Conservation (phyloP, 441 rosid genomes). For the Viola pubescens region DNA sequence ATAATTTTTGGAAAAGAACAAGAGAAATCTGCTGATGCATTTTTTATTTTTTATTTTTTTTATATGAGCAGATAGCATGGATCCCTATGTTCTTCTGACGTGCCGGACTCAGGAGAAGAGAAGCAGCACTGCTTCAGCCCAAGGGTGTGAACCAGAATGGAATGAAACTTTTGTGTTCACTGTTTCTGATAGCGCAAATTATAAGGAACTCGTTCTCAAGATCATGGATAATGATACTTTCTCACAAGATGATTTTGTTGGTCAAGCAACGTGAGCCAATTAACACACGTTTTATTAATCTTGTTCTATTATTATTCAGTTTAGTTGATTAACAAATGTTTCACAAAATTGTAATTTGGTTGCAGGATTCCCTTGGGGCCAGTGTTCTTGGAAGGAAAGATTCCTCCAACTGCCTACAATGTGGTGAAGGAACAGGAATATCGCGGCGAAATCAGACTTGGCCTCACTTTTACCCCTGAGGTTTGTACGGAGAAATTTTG, state of each 20-base stretch:
- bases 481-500: slow-evolving; percentile 1
- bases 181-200: slow-evolving; percentile 31
- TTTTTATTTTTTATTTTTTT: not conserved
- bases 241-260: slow-evolving; percentile 48
- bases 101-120: slow-evolving; percentile 70
- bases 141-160: slow-evolving; percentile 63
- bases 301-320: not conserved
- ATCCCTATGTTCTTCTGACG: slow-evolving; percentile 53
- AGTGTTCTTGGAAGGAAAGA: slow-evolving; percentile 26
- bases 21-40: not conserved
- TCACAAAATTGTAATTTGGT: not conserved
- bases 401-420: slow-evolving; percentile 27
- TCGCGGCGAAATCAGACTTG: slow-evolving; percentile 30
- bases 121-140: slow-evolving; percentile 55
- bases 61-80: slow-evolving; percentile 37
- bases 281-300: not conserved
- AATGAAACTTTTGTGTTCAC: slow-evolving; percentile 69
- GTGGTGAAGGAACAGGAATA: slow-evolving; percentile 33
- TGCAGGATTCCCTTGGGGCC: slow-evolving; percentile 33
- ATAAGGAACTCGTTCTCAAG: slow-evolving; percentile 39
- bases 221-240: slow-evolving; percentile 49
- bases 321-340: no score
- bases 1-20: not conserved
- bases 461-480: slow-evolving; percentile 36
- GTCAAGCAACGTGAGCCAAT: slow-evolving; percentile 49